Evolutionary conservation across 1,139 yeast species (phyloP).

Genomic region (Lodderomyces pseudojiufengensis): DNA sequence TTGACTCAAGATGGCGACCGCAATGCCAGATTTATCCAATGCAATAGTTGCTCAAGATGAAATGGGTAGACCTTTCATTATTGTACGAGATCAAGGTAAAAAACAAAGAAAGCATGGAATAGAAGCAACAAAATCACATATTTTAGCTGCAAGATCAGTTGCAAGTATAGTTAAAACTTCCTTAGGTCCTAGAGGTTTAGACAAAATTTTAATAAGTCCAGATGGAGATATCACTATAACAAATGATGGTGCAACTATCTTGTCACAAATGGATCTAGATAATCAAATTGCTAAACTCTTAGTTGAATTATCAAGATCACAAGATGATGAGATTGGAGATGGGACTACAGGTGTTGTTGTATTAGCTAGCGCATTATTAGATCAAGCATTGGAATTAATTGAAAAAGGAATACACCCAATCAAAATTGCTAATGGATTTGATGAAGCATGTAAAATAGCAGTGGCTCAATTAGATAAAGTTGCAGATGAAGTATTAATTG

Average conservation of each 20-base stretch:
- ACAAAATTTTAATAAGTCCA: slow-evolving; percentile 85
- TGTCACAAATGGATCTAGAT: slow-evolving; percentile 93
- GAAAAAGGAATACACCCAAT: slow-evolving; percentile 98
- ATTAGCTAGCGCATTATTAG: slow-evolving; percentile 88
- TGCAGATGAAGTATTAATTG: slow-evolving; percentile 59
- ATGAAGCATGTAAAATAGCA: slow-evolving; percentile 93
- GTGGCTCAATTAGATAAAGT: slow-evolving; percentile 68
- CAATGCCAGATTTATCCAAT: slow-evolving; percentile 89
- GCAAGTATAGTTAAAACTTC: slow-evolving; percentile 91
- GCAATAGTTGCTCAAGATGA: slow-evolving; percentile 99
- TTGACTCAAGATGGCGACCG: slow-evolving; percentile 15
- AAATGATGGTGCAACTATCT: slow-evolving; percentile 96
- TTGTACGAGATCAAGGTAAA: slow-evolving; percentile 94
- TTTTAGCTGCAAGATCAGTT: slow-evolving; percentile 93
- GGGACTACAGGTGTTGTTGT: slow-evolving; percentile 99
- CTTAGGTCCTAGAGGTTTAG: slow-evolving; percentile 97
- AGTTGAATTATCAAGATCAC: slow-evolving; percentile 91
- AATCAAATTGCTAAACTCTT: slow-evolving; percentile 93
- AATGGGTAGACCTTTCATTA: slow-evolving; percentile 97
- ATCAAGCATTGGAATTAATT: slow-evolving; percentile 89
- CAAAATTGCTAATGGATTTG: slow-evolving; percentile 94
- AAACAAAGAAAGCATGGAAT: slow-evolving; percentile 90
- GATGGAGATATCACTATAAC: slow-evolving; percentile 98
- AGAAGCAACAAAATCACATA: slow-evolving; percentile 94
- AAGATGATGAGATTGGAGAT: slow-evolving; percentile 98